These are phyloP conservation scores for Boletus subcaerulescens DNA, from an alignment of 768 basidiomycete genomes.

Conservation along the genomic window DNA sequence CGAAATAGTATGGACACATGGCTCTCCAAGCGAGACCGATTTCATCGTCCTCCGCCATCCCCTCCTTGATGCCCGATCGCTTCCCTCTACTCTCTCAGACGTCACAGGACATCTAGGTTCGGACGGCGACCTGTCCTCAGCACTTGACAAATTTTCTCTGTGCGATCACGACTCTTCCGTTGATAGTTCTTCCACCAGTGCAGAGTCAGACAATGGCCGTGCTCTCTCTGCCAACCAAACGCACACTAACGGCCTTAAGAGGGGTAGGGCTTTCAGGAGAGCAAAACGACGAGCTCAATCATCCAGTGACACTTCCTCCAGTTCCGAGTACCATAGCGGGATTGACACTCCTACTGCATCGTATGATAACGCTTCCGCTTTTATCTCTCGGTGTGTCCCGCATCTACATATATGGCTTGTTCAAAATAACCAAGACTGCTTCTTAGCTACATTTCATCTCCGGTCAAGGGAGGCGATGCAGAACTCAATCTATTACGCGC, in stretches of 20 bases:
- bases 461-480: conserved; percentile 7
- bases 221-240: neutral
- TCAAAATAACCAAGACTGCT: neutral
- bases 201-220: conserved; percentile 6
- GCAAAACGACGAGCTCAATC: neutral
- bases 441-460: conserved; percentile 24
- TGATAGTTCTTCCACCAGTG: conserved; percentile 2
- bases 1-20: conserved; percentile 18
- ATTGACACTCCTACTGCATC: conserved; percentile 13
- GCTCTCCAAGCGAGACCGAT: conserved; percentile 15
- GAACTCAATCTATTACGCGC: conserved; percentile 67
- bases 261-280: neutral
- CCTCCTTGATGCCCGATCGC: conserved; percentile 11
- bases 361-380: conserved; percentile 26
- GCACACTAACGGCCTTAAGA: neutral
- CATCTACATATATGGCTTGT: neutral
- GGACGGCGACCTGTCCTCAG: conserved; percentile 11
- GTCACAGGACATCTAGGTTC: neutral
- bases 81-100: conserved; percentile 12
- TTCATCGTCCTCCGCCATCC: conserved; percentile 25
- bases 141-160: conserved; percentile 21
- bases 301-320: conserved; percentile 1
- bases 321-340: conserved; percentile 9
- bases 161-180: neutral
- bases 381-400: conserved; percentile 25